Conservation (phyloP, 2,329 filamentous ascomycete genomes). For the Stemphylium beticola region DNA sequence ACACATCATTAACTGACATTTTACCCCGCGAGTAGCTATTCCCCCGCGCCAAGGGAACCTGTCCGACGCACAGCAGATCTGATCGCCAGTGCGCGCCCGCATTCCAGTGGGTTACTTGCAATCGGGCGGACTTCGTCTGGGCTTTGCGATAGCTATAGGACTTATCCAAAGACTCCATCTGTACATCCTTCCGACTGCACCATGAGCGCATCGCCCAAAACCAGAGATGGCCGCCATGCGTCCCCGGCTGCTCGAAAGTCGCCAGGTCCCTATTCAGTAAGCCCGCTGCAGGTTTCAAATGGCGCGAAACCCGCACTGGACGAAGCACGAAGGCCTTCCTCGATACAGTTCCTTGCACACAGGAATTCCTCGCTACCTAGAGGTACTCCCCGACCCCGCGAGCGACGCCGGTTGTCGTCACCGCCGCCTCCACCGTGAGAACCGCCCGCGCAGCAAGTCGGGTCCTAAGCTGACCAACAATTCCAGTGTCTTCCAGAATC, state of each 20-base stretch:
- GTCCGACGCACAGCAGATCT: constrained; percentile 33
- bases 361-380: constrained; percentile 38
- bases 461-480: constrained; percentile 19
- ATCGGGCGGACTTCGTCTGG: constrained; percentile 17
- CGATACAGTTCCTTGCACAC: constrained; percentile 47
- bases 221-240: constrained; percentile 33
- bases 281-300: constrained; percentile 34
- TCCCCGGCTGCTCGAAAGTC: constrained; percentile 34
- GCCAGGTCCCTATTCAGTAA: constrained; percentile 25
- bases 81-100: constrained; percentile 35
- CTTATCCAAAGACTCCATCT: constrained; percentile 27
- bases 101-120: constrained; percentile 27
- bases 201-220: constrained; percentile 47
- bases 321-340: constrained; percentile 42
- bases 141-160: constrained; percentile 26
- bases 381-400: constrained; percentile 42
- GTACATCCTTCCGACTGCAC: constrained; percentile 23
- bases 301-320: constrained; percentile 30
- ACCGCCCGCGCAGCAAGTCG: background rate
- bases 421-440: constrained; percentile 53
- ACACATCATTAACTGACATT: constrained; percentile 4
- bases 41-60: constrained; percentile 39
- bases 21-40: constrained; percentile 22
- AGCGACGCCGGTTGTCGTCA: constrained; percentile 47
- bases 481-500: constrained; percentile 66